phyloP scores from a whole-genome alignment of 352 stramenopile species.

The Globisporangium echinulatum region DNA sequence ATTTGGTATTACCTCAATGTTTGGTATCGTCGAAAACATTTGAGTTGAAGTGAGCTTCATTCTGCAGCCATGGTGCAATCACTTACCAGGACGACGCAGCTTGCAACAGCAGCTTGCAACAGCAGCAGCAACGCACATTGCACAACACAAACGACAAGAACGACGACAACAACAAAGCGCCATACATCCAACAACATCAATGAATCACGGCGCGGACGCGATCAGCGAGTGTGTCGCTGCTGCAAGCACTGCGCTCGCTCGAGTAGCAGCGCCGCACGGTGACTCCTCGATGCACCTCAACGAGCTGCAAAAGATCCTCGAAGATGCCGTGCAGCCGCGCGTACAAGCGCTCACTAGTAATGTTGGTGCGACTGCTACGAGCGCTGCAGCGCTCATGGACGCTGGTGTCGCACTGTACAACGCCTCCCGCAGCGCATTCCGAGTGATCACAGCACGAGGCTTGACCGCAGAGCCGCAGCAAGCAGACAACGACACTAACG shows the following conservation, averaged over 20 bases:
- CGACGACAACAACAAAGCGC: too few species aligned
- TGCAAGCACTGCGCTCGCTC: conserved; percentile 9
- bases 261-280: background rate
- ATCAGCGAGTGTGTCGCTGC: background rate
- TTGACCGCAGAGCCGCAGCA: background rate
- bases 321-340: conserved; percentile 21
- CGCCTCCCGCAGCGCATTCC: conserved; percentile 34
- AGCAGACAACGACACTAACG: conserved; percentile 5
- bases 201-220: background rate
- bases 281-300: conserved; percentile 1
- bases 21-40: too few species aligned
- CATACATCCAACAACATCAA: background rate
- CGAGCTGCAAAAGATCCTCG: conserved; percentile 6
- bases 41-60: too few species aligned
- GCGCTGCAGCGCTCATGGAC: conserved; percentile 37
- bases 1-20: too few species aligned
- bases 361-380: conserved; percentile 20
- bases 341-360: conserved; percentile 17
- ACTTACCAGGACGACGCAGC: background rate
- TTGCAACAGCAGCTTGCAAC: background rate
- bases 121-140: background rate
- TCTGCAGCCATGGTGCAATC: too few species aligned
- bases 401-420: conserved; percentile 68
- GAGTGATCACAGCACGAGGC: conserved; percentile 10
- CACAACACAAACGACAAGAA: too few species aligned